Evolutionary conservation across 495 filamentous ascomycete species (phyloP), one percentile per base, ranked within the genome.

Genomic region (Aspergillus indologenus): DNA sequence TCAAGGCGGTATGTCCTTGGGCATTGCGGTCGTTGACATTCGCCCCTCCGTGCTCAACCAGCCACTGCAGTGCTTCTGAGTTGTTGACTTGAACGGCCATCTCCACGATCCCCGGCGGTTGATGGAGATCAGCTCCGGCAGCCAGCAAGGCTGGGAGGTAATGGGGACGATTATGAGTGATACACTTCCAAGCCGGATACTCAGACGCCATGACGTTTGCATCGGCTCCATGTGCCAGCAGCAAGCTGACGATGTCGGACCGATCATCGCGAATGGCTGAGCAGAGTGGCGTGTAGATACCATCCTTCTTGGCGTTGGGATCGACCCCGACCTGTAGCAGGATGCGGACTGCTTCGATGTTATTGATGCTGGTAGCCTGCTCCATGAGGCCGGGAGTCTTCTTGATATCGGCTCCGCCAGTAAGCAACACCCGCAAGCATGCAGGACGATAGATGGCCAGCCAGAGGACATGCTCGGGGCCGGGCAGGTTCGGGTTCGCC

Each of bases 61-160:
- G 70, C 74, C 75, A 80, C 12, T 69, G 62, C 0, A 81, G 57
- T 0, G 73, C 77, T 43, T 82, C 78, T 26, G 75, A 65, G 61
- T 79, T 75, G 59, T 82, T 82, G 45, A 67, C 66, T 34, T 71
- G 71, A 26, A 85, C 80, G 14, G 82, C 82, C 24, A 72, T 78
- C 66, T 83, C 82, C n/a, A 81, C 66, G 53, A 83, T 81, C 9
- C 82, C 82, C 44, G 78, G 79, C n/a, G 79, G 80, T 6, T 61
- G 67, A 60, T 75, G 67, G 3, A 79, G 71, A 45, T 85, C 73
- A 5, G 76, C 81, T 8, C 82, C 82, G 0, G 79, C 78, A 17
- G 72, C 70, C 5, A 85, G 67, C 7, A 85, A 68, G 11, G 71
- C 68, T 0, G 77, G 75, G 0, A 84, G 73, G 56, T 78, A 75